Evolutionary conservation across 768 basidiomycete genomes (phyloP).

Genomic region (Auriscalpium vulgare): DNA sequence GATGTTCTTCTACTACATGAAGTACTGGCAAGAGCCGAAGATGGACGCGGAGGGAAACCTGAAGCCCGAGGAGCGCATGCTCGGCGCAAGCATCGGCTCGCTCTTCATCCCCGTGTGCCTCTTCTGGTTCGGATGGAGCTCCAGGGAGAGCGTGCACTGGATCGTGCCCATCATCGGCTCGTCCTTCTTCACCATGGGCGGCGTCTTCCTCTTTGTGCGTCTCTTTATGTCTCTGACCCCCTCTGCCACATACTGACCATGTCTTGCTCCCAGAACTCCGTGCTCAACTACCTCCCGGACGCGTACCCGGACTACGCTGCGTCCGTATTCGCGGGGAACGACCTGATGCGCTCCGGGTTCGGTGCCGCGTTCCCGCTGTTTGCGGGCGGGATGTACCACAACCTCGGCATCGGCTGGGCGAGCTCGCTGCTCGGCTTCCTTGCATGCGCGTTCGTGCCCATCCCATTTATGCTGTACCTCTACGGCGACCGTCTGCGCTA

Average conservation of each 20-base stretch:
- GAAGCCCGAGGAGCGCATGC: not conserved
- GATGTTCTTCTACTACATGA: not conserved
- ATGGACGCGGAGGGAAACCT: not conserved
- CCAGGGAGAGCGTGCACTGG: conserved; percentile 21
- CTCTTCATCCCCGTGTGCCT: conserved; percentile 5
- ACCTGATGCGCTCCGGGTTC: conserved; percentile 21
- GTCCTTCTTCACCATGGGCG: conserved; percentile 21
- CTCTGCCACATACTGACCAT: not conserved
- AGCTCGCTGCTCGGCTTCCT: conserved; percentile 19
- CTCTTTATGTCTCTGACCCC: conserved; percentile 23
- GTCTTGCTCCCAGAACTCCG: not conserved
- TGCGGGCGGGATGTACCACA: conserved; percentile 12
- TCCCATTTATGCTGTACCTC: conserved; percentile 1
- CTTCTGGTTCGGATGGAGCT: conserved; percentile 26
- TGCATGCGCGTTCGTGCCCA: conserved; percentile 16
- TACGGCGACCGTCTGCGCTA: not conserved
- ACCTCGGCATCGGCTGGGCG: conserved; percentile 16
- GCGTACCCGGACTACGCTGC: conserved; percentile 24
- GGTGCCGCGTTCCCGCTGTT: conserved; percentile 4
- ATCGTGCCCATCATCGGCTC: conserved; percentile 25
- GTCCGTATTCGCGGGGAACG: conserved; percentile 25
- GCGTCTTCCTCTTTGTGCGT: conserved; percentile 20
- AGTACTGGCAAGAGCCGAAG: not conserved
- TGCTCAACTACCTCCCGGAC: conserved; percentile 22
- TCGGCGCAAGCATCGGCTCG: not conserved